Base-by-base conservation (phyloP, 257 asterid genomes). In the Nicotiana noctiflora region DNA sequence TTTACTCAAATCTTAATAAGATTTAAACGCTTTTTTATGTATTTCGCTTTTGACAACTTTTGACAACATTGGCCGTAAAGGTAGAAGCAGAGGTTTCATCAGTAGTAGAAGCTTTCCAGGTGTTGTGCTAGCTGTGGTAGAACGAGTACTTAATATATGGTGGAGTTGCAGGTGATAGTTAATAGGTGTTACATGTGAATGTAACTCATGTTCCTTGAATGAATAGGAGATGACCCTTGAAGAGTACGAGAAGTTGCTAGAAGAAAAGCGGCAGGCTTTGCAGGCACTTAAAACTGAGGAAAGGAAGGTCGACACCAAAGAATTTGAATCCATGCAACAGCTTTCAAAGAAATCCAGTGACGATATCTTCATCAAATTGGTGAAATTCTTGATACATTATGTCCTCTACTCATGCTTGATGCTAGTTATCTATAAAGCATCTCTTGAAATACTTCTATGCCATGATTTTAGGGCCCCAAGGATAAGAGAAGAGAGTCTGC, bases 221-320 rank as follows among this genome's bases (percentile, higher is more conserved):
- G 27, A 68, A 83, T 84, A 95, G 99, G 98, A 92, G 86, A 95
- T 95, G 98, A 95, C 99, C 9, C 91, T 95, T 82, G 98, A 91
- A 83, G 99, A 95, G 87, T 95, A 93, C 63, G 97, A 92, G 87
- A 95, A 91, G 89, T 77, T 90, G 83, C 86, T 88, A 76, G 97
- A 92, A 66, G 98, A 95, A 81, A 95, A 92, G 84, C 88, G 95
- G 80, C 92, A 95, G 88, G 92, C 93, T 72, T 82, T 92, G 84
- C 94, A 83, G 81, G 85, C 88, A 57, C 90, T 85, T 65, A 93
- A 90, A 83, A 81, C 94, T 77, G 97, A 95, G 90, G 92, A 84
- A 81, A 92, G 99, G 95, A 95, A 93, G 85, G 97, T 95, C 64
- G 98, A 92, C 76, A 79, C 61, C 44, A 92, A 92, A 77, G 98